Evolutionary conservation across 257 asterid species (phyloP).

Genomic region (Plantago major): DNA sequence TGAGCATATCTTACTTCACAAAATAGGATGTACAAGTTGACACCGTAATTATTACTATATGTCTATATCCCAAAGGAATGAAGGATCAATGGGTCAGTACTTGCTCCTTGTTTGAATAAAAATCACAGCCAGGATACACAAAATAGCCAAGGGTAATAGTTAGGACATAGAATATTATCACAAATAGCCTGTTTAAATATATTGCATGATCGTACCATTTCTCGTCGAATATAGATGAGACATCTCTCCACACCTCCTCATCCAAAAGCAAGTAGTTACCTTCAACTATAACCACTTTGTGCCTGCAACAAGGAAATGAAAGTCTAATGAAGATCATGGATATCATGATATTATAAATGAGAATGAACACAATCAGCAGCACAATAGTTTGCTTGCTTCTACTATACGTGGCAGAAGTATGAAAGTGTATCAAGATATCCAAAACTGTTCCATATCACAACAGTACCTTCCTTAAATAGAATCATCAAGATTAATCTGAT

Average conservation of each 20-base stretch:
- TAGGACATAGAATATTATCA: conserved; percentile 13
- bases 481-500: conserved; percentile 12
- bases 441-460: neutral
- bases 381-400: conserved; percentile 13
- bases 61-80: neutral
- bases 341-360: neutral
- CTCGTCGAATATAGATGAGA: conserved; percentile 72
- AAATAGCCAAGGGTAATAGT: conserved; percentile 5
- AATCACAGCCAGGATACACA: neutral
- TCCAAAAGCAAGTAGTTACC: conserved; percentile 86
- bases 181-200: neutral
- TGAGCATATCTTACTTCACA: too few species aligned
- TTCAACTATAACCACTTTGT: conserved; percentile 89
- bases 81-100: neutral
- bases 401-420: conserved; percentile 8
- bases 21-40: too few species aligned
- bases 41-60: neutral
- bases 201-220: conserved; percentile 48
- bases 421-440: conserved; percentile 14
- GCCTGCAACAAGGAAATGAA: conserved; percentile 39
- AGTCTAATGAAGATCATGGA: neutral
- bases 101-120: neutral
- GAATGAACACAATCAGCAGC: conserved; percentile 11
- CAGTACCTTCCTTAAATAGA: conserved; percentile 12
- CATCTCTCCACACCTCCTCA: conserved; percentile 70